Percentiles rank a stretch among this genome's conserved stretches.
Conservation (phyloP, 1,284 basidiomycete species). For the Chalciporus sp. region DNA sequence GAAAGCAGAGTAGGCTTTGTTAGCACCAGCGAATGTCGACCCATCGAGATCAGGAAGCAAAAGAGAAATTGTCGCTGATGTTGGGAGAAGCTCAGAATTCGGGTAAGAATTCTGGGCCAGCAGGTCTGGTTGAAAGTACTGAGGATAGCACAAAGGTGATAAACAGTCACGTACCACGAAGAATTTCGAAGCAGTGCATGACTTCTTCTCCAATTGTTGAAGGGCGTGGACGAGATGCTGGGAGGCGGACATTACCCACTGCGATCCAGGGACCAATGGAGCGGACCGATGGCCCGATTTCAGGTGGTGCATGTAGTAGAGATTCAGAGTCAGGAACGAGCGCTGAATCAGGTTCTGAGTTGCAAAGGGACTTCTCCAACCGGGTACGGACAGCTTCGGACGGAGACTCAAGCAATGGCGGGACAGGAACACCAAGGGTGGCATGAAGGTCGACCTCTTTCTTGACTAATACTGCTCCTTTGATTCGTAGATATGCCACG, state of each 20-base stretch:
- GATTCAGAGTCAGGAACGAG: neutral
- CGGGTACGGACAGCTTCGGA: conserved; percentile 29
- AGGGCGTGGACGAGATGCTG: conserved; percentile 25
- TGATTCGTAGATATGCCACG: conserved; percentile 86
- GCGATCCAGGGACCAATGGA: conserved; percentile 54
- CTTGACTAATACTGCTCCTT: conserved; percentile 46
- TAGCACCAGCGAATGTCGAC: conserved; percentile 66
- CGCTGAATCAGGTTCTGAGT: neutral
- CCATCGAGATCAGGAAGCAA: conserved; percentile 81
- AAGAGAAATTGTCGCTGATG: conserved; percentile 82
- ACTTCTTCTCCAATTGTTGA: conserved; percentile 70
- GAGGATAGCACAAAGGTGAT: neutral
- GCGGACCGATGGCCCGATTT: conserved; percentile 26
- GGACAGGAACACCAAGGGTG: conserved; percentile 38
- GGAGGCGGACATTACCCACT: conserved; percentile 54
- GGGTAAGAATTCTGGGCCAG: conserved; percentile 7
- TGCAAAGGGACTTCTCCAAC: conserved; percentile 15
- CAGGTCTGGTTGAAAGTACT: conserved; percentile 15
- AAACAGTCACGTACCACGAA: conserved; percentile 50
- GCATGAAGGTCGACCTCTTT: conserved; percentile 11
- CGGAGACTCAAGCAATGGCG: conserved; percentile 53
- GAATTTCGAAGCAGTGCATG: conserved; percentile 54
- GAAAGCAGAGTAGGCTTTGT: conserved; percentile 76
- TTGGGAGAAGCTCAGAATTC: conserved; percentile 43
- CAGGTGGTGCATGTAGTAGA: neutral